These are phyloP conservation scores for Didymella arachidicola DNA, from an alignment of 2,329 filamentous ascomycete genomes.

Conservation along the genomic window DNA sequence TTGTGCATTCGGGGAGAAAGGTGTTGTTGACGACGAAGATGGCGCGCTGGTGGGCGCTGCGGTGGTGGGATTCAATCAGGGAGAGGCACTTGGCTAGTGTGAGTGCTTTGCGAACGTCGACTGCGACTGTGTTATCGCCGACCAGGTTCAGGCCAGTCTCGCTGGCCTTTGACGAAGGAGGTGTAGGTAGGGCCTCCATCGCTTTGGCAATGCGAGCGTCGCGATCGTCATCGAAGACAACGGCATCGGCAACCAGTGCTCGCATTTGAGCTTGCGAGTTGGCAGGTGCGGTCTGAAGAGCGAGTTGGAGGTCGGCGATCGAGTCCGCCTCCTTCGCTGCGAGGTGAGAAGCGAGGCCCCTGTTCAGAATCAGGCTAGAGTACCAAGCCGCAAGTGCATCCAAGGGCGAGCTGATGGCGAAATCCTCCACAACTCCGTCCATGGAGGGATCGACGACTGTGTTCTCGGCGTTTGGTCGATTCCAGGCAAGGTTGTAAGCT, in stretches of 20 bases:
- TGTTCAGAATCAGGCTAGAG: constrained; percentile 76
- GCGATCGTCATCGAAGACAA: constrained; percentile 63
- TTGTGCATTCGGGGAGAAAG: constrained; percentile 49
- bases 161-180: constrained; percentile 46
- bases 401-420: constrained; percentile 82
- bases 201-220: constrained; percentile 61
- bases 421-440: constrained; percentile 84
- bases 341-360: constrained; percentile 70
- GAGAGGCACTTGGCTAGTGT: constrained; percentile 67
- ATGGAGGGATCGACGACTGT: constrained; percentile 73
- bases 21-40: constrained; percentile 52
- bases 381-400: constrained; percentile 94
- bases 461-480: constrained; percentile 75
- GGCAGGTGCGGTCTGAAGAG: constrained; percentile 76
- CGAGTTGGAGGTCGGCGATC: constrained; percentile 68
- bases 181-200: constrained; percentile 60
- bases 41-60: constrained; percentile 49
- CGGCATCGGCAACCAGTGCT: constrained; percentile 65
- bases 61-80: constrained; percentile 54
- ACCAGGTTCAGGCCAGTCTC: constrained; percentile 55
- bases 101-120: constrained; percentile 65
- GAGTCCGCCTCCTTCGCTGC: constrained; percentile 59
- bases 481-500: constrained; percentile 89
- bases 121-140: constrained; percentile 63
- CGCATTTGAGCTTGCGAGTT: constrained; percentile 74